These are phyloP conservation scores for Saccharomycopsis javanensis DNA, from an alignment of 805 yeast genomes.

Conservation along the genomic window DNA sequence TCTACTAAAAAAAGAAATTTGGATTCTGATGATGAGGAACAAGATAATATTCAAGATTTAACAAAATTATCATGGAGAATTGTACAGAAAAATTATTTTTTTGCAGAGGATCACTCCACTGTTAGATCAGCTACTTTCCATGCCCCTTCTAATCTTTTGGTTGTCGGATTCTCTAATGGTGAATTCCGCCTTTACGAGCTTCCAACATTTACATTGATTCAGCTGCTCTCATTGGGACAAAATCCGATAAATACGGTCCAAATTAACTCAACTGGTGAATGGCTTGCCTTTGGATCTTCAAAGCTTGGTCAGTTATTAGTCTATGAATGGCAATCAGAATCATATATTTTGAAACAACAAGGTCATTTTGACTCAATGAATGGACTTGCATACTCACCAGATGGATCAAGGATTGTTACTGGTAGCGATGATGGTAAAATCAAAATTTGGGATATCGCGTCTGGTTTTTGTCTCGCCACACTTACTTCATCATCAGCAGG, in stretches of 20 bases:
- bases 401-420: conserved; percentile 84
- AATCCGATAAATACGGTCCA: conserved; percentile 75
- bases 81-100: conserved; percentile 64
- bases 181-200: conserved; percentile 86
- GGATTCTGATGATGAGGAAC: conserved; percentile 31
- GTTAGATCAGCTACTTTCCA: conserved; percentile 83
- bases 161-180: conserved; percentile 84
- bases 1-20: conserved; percentile 45
- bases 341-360: conserved; percentile 89
- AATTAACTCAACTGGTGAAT: conserved; percentile 80
- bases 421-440: conserved; percentile 96
- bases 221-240: conserved; percentile 86
- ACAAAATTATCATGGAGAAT: conserved; percentile 69
- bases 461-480: conserved; percentile 89
- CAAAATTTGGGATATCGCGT: conserved; percentile 88
- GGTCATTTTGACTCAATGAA: conserved; percentile 93
- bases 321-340: conserved; percentile 98
- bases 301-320: conserved; percentile 88
- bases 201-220: conserved; percentile 70
- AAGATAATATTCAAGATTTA: conserved; percentile 27
- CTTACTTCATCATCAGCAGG: conserved; percentile 35
- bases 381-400: conserved; percentile 81
- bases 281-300: conserved; percentile 93
- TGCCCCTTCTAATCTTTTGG: conserved; percentile 54
- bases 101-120: conserved; percentile 50